These are phyloP conservation scores for Cucumis melo DNA, from an alignment of 306 rosid species.

Conservation along the genomic window DNA sequence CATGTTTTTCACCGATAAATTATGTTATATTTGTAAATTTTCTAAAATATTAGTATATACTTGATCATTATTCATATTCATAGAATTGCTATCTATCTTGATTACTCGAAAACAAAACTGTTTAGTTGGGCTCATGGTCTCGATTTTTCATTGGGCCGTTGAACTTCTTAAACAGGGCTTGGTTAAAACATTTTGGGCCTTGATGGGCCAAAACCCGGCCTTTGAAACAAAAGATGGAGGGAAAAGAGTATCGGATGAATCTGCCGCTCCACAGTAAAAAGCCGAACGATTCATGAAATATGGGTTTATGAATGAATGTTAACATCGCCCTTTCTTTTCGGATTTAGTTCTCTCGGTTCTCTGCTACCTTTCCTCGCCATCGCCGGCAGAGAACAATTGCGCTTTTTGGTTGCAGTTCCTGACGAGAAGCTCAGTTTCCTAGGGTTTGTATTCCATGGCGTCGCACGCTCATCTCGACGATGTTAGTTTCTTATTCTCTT, in stretches of 20 bases:
- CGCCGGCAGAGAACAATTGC: neutral
- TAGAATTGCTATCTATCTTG: too few relatives aligned
- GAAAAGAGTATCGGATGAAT: neutral
- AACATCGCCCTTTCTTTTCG: neutral
- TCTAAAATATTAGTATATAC: too few relatives aligned
- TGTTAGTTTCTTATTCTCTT: constrained; percentile 8
- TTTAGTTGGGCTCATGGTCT: neutral
- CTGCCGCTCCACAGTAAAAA: neutral
- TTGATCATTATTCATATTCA: too few relatives aligned
- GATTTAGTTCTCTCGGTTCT: neutral
- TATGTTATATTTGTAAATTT: too few relatives aligned
- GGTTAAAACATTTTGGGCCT: neutral
- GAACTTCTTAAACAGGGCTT: neutral
- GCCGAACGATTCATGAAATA: neutral
- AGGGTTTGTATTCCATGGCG: constrained; percentile 28
- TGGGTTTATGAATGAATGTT: neutral
- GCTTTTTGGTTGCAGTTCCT: neutral
- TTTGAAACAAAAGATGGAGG: neutral
- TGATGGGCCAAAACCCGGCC: neutral
- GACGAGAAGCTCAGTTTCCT: neutral
- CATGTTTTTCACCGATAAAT: too few relatives aligned
- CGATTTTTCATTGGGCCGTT: neutral
- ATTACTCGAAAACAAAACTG: too few relatives aligned
- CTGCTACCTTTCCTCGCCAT: neutral
- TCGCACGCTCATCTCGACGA: constrained; percentile 27